Conservation (phyloP, 495 filamentous ascomycete species). For the Neurospora cerealis region DNA sequence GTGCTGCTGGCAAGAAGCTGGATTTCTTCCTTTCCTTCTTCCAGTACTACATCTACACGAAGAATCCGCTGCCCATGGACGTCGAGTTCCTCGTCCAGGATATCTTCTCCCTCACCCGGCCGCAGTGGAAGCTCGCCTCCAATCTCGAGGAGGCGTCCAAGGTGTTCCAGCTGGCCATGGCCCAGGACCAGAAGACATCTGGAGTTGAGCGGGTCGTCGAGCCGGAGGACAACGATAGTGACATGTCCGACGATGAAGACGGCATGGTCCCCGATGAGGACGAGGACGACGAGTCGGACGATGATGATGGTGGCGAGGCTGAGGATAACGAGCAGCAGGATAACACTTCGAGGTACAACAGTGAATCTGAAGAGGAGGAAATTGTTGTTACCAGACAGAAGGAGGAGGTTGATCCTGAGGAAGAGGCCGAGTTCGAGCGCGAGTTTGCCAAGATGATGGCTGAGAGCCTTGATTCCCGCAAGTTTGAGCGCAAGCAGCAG, state of each 20-base stretch:
- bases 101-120: slow-evolving; percentile 70
- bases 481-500: slow-evolving; percentile 84
- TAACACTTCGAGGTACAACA: slow-evolving; percentile 36
- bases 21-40: slow-evolving; percentile 98
- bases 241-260: slow-evolving; percentile 58
- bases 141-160: slow-evolving; percentile 75
- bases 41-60: slow-evolving; percentile 94
- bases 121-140: slow-evolving; percentile 80
- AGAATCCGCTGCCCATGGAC: slow-evolving; percentile 89
- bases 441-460: slow-evolving; percentile 99
- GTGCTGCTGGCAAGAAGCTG: slow-evolving; percentile 88
- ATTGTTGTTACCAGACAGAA: slow-evolving; percentile 85
- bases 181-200: slow-evolving; percentile 74
- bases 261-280: slow-evolving; percentile 31
- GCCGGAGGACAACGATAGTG: slow-evolving; percentile 57
- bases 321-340: slow-evolving; percentile 33
- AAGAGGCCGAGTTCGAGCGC: slow-evolving; percentile 93
- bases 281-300: slow-evolving; percentile 33
- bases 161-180: slow-evolving; percentile 76
- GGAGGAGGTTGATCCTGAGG: slow-evolving; percentile 86
- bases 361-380: slow-evolving; percentile 67
- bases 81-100: slow-evolving; percentile 96
- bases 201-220: slow-evolving; percentile 57
- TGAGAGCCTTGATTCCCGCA: slow-evolving; percentile 86
- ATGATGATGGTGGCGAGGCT: slow-evolving; percentile 38